Evolutionary conservation across 2,329 filamentous ascomycete species (phyloP).

Genomic region (Lasiodiplodia theobromae): DNA sequence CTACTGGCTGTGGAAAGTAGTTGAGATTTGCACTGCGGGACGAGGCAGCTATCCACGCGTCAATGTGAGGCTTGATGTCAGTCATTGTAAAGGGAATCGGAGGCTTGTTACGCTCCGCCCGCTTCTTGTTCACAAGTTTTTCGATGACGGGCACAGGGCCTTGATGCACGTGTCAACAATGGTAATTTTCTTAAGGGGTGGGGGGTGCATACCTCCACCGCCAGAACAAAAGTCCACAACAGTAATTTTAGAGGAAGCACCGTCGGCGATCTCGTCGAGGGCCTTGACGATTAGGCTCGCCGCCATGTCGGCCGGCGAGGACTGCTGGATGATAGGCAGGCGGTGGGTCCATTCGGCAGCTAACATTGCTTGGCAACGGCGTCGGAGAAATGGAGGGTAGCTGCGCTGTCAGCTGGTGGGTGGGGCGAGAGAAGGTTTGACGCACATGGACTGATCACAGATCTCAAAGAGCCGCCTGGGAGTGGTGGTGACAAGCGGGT

Average conservation of each 20-base stretch:
- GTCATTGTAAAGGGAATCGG: conserved; percentile 49
- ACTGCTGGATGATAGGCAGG: conserved; percentile 64
- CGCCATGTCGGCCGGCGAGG: conserved; percentile 67
- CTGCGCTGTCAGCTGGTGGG: conserved; percentile 48
- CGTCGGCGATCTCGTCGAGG: conserved; percentile 32
- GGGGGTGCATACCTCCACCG: conserved; percentile 61
- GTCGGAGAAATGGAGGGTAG: conserved; percentile 71
- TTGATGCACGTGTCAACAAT: conserved; percentile 32
- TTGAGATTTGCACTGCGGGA: conserved; percentile 60
- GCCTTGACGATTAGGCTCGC: conserved; percentile 61
- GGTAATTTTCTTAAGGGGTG: not conserved
- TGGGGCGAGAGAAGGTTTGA: not conserved
- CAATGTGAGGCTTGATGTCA: conserved; percentile 49
- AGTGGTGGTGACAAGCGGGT: conserved; percentile 11
- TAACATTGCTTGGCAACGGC: conserved; percentile 69
- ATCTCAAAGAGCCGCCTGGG: conserved; percentile 41
- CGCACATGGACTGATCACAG: conserved; percentile 40
- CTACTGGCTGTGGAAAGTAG: conserved; percentile 67
- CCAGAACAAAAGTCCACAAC: conserved; percentile 81
- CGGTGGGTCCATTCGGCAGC: conserved; percentile 68
- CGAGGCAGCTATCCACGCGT: conserved; percentile 44
- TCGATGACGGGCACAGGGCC: conserved; percentile 47
- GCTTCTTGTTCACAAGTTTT: conserved; percentile 39
- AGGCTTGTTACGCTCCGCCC: conserved; percentile 31
- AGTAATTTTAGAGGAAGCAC: conserved; percentile 52